These are phyloP conservation scores for Solanum medicagineum DNA, from an alignment of 257 asterid genomes.

Conservation along the genomic window DNA sequence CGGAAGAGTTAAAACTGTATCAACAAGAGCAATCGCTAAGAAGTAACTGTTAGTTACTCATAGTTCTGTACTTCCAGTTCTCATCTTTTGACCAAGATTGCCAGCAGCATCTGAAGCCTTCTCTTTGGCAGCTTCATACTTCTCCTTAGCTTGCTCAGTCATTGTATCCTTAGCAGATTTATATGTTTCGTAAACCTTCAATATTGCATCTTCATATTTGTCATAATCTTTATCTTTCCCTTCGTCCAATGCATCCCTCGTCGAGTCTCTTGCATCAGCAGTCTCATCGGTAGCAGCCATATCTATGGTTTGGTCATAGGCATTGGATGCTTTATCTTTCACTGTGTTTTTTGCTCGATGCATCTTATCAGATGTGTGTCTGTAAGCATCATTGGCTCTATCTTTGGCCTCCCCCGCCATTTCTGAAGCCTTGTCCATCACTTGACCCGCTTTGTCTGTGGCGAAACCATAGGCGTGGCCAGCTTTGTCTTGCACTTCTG, in stretches of 20 bases:
- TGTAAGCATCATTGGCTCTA: neutral
- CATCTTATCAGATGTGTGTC: neutral
- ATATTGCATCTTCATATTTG: constrained; percentile 14
- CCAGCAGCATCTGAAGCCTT: constrained; percentile 38
- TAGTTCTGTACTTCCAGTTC: constrained; percentile 8
- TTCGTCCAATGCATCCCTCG: neutral
- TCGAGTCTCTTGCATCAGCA: constrained; percentile 3
- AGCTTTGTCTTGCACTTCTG: neutral
- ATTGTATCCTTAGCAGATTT: constrained; percentile 17
- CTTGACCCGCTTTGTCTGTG: neutral
- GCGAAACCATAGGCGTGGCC: neutral
- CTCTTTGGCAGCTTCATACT: constrained; percentile 43
- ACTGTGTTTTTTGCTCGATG: constrained; percentile 4
- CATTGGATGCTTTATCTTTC: neutral
- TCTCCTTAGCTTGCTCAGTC: constrained; percentile 25
- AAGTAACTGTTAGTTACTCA: neutral
- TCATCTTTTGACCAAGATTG: constrained; percentile 23
- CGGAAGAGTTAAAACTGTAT: too few species aligned
- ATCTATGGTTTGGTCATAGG: constrained; percentile 6
- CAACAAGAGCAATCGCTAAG: neutral
- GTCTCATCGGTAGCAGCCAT: constrained; percentile 19
- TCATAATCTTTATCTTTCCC: constrained; percentile 11
- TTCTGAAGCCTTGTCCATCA: constrained; percentile 19
- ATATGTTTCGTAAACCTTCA: constrained; percentile 13
- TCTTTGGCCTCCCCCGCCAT: constrained; percentile 7